Conservation (phyloP, 1,284 basidiomycete species). For the Rhodotorula sp. region DNA sequence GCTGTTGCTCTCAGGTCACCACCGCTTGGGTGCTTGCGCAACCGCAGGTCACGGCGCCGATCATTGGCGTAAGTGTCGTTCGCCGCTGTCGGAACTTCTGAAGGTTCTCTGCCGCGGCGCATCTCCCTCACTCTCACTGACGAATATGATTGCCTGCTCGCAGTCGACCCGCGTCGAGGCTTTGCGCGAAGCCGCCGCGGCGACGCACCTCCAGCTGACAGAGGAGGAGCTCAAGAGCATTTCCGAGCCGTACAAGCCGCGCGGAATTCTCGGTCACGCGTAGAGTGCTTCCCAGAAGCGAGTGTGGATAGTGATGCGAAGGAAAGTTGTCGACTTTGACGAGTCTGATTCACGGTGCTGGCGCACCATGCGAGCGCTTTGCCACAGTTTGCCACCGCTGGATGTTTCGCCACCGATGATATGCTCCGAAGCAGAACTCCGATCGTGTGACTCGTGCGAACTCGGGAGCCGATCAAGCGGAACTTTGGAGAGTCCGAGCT, state of each 20-base stretch:
- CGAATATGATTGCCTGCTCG: no score
- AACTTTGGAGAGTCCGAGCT: neutral
- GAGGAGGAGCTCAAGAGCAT: constrained; percentile 59
- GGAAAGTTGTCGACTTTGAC: no score
- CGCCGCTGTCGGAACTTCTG: no score
- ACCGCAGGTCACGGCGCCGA: constrained; percentile 41
- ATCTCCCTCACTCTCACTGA: no score
- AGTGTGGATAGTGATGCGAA: neutral
- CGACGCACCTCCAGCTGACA: constrained; percentile 55
- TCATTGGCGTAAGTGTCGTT: constrained; percentile 34
- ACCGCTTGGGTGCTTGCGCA: constrained; percentile 40
- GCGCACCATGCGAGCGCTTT: no score
- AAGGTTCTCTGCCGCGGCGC: no score
- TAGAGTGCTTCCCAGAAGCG: neutral
- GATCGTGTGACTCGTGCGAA: no score
- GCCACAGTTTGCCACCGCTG: neutral
- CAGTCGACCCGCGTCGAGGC: constrained; percentile 41
- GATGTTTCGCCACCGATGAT: no score
- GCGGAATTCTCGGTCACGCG: constrained; percentile 50
- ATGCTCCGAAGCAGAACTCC: no score
- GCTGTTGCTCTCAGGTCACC: constrained; percentile 22
- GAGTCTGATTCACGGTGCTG: no score
- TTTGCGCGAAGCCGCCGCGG: constrained; percentile 38
- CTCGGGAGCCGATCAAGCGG: no score
- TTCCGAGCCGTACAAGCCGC: constrained; percentile 55